These are phyloP conservation scores for Melanomma pulvis-pyrius DNA, from an alignment of 495 filamentous ascomycete species.

Conservation along the genomic window DNA sequence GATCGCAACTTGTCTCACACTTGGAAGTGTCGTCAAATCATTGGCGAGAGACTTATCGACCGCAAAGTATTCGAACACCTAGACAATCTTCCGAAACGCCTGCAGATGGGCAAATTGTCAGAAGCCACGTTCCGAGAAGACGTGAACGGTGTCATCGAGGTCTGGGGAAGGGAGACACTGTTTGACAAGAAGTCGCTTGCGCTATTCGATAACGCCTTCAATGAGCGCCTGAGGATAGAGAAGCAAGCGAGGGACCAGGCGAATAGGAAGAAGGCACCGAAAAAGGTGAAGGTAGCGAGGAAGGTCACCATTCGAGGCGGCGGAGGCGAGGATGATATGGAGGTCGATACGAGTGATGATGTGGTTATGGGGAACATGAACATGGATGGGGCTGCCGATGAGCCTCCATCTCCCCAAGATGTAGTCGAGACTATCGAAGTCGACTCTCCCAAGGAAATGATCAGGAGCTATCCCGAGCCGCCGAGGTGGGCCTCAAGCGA, in stretches of 20 bases:
- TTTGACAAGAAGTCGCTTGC: constrained; percentile 78
- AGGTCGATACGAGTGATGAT: constrained; percentile 6
- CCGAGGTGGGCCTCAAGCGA: constrained; percentile 30
- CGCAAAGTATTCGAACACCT: constrained; percentile 79
- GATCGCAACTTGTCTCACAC: constrained; percentile 72
- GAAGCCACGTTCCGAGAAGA: constrained; percentile 91
- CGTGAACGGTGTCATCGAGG: constrained; percentile 67
- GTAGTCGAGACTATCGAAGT: not conserved
- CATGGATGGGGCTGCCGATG: not conserved
- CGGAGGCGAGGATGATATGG: constrained; percentile 39
- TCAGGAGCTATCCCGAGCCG: not conserved
- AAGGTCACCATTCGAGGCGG: constrained; percentile 44
- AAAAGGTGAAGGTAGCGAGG: constrained; percentile 72
- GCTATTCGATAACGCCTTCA: constrained; percentile 72
- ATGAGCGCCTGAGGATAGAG: constrained; percentile 52
- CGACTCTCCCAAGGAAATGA: not conserved
- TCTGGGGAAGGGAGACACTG: constrained; percentile 91
- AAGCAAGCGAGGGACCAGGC: constrained; percentile 42
- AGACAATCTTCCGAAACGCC: constrained; percentile 63
- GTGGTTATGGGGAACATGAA: not conserved
- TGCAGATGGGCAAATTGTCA: constrained; percentile 75
- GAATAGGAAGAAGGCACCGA: constrained; percentile 44
- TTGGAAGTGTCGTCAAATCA: constrained; percentile 87
- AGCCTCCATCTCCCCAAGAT: not conserved
- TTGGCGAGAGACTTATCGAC: constrained; percentile 72